phyloP scores from a whole-genome alignment of 2,329 filamentous ascomycete species.

The Neofusicoccum sp. region DNA sequence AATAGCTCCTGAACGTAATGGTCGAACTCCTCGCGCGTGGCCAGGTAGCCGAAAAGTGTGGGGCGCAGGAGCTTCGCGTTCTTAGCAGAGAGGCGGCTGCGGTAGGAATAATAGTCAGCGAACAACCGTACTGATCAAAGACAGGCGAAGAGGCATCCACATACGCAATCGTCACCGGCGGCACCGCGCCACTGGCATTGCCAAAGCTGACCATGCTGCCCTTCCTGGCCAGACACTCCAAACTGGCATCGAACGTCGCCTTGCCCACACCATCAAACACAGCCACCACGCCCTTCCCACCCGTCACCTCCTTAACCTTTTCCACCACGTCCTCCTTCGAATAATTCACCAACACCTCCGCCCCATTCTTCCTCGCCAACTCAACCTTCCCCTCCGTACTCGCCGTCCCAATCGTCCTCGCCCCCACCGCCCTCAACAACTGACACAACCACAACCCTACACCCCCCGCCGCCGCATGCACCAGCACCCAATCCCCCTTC shows the following conservation, averaged over 20 bases:
- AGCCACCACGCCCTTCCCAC: conserved; percentile 68
- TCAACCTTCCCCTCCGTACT: conserved; percentile 70
- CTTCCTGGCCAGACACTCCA: conserved; percentile 73
- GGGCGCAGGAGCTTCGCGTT: conserved; percentile 77
- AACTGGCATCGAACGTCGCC: conserved; percentile 74
- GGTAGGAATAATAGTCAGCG: neutral
- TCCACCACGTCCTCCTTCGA: conserved; percentile 55
- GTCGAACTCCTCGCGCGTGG: conserved; percentile 68
- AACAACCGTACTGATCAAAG: neutral
- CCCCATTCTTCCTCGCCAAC: conserved; percentile 68
- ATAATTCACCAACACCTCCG: conserved; percentile 71
- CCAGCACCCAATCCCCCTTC: conserved; percentile 75
- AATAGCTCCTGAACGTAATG: conserved; percentile 71
- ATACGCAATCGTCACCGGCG: conserved; percentile 62
- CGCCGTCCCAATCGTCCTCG: conserved; percentile 76
- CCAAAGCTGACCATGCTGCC: conserved; percentile 77
- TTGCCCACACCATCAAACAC: conserved; percentile 88
- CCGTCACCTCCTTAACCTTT: conserved; percentile 67
- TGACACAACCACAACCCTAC: conserved; percentile 70
- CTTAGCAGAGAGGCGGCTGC: conserved; percentile 61
- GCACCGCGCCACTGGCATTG: conserved; percentile 76
- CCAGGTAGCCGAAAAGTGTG: conserved; percentile 67
- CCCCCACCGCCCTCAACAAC: conserved; percentile 69
- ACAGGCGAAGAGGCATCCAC: conserved; percentile 44
- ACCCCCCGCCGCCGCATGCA: conserved; percentile 84